Evolutionary conservation across 441 rosid species (phyloP).

Genomic region (Pelargonium myrrhifolium): DNA sequence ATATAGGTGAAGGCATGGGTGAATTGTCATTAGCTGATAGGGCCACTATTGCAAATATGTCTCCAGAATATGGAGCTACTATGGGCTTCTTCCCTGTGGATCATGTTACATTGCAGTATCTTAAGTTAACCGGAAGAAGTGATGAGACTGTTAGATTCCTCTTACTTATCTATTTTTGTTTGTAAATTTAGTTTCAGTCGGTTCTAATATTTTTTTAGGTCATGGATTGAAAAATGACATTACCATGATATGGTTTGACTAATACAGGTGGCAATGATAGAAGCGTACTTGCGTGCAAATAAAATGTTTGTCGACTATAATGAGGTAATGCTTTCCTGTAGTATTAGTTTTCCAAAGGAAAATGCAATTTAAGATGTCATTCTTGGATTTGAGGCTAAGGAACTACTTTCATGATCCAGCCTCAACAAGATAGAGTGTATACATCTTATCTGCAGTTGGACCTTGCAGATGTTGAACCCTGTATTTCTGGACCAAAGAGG

Average conservation of each 20-base stretch:
- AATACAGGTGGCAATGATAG: slow-evolving; percentile 52
- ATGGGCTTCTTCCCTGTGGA: slow-evolving; percentile 77
- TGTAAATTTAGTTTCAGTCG: slow-evolving; percentile 3
- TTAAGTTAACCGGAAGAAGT: slow-evolving; percentile 57
- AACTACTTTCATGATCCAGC: slow-evolving; percentile 28
- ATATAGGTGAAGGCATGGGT: slow-evolving; percentile 54
- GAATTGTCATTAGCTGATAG: slow-evolving; percentile 55
- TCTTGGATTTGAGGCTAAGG: slow-evolving; percentile 10
- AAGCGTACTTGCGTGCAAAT: slow-evolving; percentile 55
- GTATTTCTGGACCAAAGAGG: slow-evolving; percentile 66
- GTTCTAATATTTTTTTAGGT: slow-evolving; percentile 4
- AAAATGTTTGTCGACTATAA: slow-evolving; percentile 57
- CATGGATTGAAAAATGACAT: not conserved
- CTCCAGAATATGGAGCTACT: slow-evolving; percentile 71
- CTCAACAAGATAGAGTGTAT: slow-evolving; percentile 44
- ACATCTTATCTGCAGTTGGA: slow-evolving; percentile 51
- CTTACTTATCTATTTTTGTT: slow-evolving; percentile 8
- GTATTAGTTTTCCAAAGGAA: not conserved
- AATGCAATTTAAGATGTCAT: not conserved
- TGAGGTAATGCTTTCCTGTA: slow-evolving; percentile 33
- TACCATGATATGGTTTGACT: not conserved
- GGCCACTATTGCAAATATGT: slow-evolving; percentile 68
- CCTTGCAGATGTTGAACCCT: slow-evolving; percentile 52
- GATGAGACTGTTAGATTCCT: slow-evolving; percentile 43
- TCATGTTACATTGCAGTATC: slow-evolving; percentile 56